Base-by-base conservation (phyloP, 306 rosid species). In the Hippophae rhamnoides region DNA sequence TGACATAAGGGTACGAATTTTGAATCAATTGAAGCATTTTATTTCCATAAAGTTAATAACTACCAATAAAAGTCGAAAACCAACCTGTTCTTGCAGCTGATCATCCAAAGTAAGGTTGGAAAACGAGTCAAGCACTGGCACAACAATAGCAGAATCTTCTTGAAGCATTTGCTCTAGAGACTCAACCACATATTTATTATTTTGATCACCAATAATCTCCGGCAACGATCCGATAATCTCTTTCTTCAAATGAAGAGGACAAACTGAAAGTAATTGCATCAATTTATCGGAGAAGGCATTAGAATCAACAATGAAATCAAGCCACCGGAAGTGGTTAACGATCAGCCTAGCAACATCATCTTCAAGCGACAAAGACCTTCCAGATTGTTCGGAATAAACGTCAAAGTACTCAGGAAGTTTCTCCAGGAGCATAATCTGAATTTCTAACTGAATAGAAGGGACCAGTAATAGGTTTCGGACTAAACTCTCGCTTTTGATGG, bases 181-280 rank as follows among this genome's bases (percentile, higher is more conserved):
- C 43, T 56, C 68, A 60, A 75, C 69, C 66, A 70, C 59, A 18
- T 57, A 56, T 44, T 65, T 70, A 31, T 75, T 70, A 55, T 67
- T 61, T 60, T 69, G 72, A 70, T 70, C 66, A 0, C 76, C 72
- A 10, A 70, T 61, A 10, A 75, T 70, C 76, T 75, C 80, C 13
- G 80, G 76, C 57, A 75, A 57, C 2, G 80, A 75, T 5, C 72
- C 80, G 12, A 75, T 70, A 10, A 75, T 70, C 76, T 75, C 80
- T 43, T 69, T 75, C 75, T 70, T 75, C 61, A 75, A 65, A 46
- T 75, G 61, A 46, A 61, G 23, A 18, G 76, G 79, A 48, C 69
- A 69, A 60, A 70, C 61, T 13, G 76, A 75, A 9, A 70, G 76
- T 9, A 75, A 62, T 54, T 70, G 76, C 79, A 75, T 70, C 68